These are phyloP conservation scores for Penicillium canescens DNA, from an alignment of 495 filamentous ascomycete genomes.

Conservation along the genomic window DNA sequence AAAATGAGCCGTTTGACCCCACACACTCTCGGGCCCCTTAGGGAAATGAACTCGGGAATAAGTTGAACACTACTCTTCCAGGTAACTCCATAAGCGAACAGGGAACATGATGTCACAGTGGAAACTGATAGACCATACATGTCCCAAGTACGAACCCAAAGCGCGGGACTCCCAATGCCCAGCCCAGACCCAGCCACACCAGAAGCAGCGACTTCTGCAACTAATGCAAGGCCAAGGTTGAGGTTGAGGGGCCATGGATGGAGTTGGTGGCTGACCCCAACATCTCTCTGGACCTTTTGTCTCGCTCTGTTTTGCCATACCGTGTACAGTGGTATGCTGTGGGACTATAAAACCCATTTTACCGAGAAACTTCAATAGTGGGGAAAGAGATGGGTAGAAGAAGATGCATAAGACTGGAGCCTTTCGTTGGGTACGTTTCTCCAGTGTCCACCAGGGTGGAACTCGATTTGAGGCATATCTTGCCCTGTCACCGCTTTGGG, in stretches of 20 bases:
- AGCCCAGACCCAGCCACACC: slow-evolving; percentile 1
- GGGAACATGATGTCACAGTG: slow-evolving; percentile 16
- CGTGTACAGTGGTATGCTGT: not conserved
- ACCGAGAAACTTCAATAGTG: slow-evolving; percentile 8
- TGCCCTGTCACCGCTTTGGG: slow-evolving; percentile 5
- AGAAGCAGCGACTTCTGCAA: not conserved
- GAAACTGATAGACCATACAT: not conserved
- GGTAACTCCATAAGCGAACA: not conserved
- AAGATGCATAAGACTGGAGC: slow-evolving; percentile 6
- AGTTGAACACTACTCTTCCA: not conserved
- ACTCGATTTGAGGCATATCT: not conserved
- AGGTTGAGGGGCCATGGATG: not conserved
- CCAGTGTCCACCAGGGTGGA: not conserved
- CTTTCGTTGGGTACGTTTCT: not conserved
- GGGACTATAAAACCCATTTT: not conserved
- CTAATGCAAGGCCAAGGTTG: too few species aligned
- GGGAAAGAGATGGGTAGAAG: slow-evolving; percentile 2
- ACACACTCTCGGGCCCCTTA: too few species aligned
- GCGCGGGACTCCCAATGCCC: not conserved
- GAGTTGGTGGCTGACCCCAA: slow-evolving; percentile 4
- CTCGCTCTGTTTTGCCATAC: not conserved
- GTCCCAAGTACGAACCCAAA: too few species aligned
- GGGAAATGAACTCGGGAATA: not conserved
- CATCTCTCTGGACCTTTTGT: not conserved
- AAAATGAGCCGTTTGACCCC: not conserved